These are phyloP conservation scores for Boletus subparvulus DNA, from an alignment of 768 basidiomycete genomes.

Conservation along the genomic window DNA sequence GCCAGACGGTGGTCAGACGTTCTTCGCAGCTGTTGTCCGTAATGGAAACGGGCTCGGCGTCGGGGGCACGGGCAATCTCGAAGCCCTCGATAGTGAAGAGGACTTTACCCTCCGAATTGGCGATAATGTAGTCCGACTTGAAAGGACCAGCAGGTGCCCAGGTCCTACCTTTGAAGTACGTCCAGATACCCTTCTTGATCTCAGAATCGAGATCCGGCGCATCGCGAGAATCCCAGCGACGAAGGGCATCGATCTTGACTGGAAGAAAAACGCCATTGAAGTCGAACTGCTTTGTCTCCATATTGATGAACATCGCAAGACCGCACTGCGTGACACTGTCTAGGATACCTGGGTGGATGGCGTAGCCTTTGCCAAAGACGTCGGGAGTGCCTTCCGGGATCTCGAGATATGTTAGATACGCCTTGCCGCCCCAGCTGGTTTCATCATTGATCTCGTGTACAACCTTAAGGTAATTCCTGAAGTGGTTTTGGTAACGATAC, in stretches of 20 bases:
- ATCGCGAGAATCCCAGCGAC: constrained; percentile 30
- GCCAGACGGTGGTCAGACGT: constrained; percentile 34
- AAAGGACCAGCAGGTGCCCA: constrained; percentile 28
- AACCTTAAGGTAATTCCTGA: constrained; percentile 28
- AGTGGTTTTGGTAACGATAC: constrained; percentile 24
- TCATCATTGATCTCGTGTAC: constrained; percentile 31
- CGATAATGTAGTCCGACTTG: constrained; percentile 28
- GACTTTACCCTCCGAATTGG: constrained; percentile 29
- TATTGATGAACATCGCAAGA: constrained; percentile 31
- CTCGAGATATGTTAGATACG: constrained; percentile 27
- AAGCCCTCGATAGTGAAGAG: constrained; percentile 36
- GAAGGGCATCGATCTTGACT: constrained; percentile 31
- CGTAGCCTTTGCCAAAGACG: constrained; percentile 31
- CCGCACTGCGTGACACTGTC: constrained; percentile 35
- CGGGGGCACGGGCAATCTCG: constrained; percentile 34
- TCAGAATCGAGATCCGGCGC: constrained; percentile 25
- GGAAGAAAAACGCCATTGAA: constrained; percentile 34
- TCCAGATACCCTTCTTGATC: constrained; percentile 31
- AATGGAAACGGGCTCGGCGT: constrained; percentile 25
- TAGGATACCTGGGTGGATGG: constrained; percentile 34
- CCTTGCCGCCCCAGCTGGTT: constrained; percentile 27
- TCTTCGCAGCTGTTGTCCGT: constrained; percentile 27
- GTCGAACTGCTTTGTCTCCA: constrained; percentile 31
- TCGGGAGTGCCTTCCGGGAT: constrained; percentile 24
- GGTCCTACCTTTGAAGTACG: constrained; percentile 24